A percentile compares a stretch with the other conserved stretches of the same genome.
Evolutionary conservation across 176 grass and related monocot genomes (phyloP).

Genomic region (Alopecurus myosuroides): DNA sequence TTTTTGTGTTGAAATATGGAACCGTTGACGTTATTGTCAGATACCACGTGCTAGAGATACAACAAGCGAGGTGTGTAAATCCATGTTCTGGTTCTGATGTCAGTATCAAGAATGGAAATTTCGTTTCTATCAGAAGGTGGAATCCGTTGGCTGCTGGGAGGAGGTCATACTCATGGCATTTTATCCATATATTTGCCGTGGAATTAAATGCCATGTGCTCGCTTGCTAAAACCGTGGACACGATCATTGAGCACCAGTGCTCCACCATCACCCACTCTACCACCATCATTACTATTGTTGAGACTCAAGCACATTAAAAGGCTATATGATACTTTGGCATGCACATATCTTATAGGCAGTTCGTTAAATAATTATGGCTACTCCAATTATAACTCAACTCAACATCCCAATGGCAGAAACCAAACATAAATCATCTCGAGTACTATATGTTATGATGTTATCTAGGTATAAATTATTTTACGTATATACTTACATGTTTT

Average conservation of each 20-base stretch:
- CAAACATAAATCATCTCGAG: not conserved
- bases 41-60: not conserved
- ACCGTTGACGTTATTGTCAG: not conserved
- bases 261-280: constrained; percentile 3
- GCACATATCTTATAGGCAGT: constrained; percentile 9
- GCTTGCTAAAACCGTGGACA: not conserved
- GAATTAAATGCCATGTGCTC: not conserved
- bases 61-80: not conserved
- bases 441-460: not conserved
- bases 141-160: not conserved
- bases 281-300: not conserved
- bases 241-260: not conserved
- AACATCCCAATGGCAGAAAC: not conserved
- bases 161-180: not conserved
- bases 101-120: not conserved
- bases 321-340: not conserved
- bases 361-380: constrained; percentile 16
- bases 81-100: not conserved
- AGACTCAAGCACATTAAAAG: constrained; percentile 15
- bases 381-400: not conserved
- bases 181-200: not conserved
- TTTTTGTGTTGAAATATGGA: too few species aligned
- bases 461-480: too few species aligned
- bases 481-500: too few species aligned
- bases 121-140: not conserved